These are phyloP conservation scores for Fusarium clavum DNA, from an alignment of 2,329 filamentous ascomycete genomes.

Conservation along the genomic window DNA sequence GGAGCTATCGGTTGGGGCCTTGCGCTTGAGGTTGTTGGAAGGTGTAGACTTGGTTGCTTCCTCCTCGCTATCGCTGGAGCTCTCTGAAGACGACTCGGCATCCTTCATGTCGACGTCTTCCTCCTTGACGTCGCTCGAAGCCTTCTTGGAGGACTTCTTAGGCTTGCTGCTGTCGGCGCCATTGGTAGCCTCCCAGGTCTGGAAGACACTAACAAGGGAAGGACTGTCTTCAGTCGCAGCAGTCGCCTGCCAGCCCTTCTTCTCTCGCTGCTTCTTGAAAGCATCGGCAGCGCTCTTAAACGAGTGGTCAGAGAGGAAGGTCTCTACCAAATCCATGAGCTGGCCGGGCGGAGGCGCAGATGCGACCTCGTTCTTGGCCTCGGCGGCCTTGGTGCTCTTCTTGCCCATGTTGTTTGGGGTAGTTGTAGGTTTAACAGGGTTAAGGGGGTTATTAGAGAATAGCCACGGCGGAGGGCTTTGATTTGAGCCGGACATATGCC, in stretches of 20 bases:
- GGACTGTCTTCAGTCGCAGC: constrained; percentile 44
- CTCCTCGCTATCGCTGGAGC: constrained; percentile 44
- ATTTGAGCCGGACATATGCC: constrained; percentile 51
- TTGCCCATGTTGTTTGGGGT: constrained; percentile 52
- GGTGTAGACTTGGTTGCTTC: constrained; percentile 40
- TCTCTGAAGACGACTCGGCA: constrained; percentile 51
- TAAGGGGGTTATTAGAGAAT: constrained; percentile 56
- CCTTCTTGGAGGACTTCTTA: constrained; percentile 40
- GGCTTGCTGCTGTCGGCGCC: constrained; percentile 31
- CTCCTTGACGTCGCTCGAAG: constrained; percentile 46
- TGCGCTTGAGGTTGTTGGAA: constrained; percentile 55
- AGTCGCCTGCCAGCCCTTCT: constrained; percentile 59
- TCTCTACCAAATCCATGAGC: constrained; percentile 73
- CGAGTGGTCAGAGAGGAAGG: constrained; percentile 74
- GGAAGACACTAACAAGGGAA: constrained; percentile 63
- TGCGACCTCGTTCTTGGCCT: constrained; percentile 36
- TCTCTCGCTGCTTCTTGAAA: constrained; percentile 71
- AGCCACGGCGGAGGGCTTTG: constrained; percentile 56
- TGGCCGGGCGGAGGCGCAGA: constrained; percentile 63
- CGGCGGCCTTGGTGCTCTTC: constrained; percentile 39
- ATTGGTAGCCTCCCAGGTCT: constrained; percentile 59
- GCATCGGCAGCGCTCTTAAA: constrained; percentile 70
- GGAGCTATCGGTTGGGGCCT: constrained; percentile 51
- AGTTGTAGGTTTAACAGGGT: constrained; percentile 33
- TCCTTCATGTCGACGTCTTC: constrained; percentile 63